A percentile compares a stretch with the other conserved stretches of the same genome.
Evolutionary conservation across 148 eudicot species (phyloP).

Genomic region (Salicornia ramosissima): DNA sequence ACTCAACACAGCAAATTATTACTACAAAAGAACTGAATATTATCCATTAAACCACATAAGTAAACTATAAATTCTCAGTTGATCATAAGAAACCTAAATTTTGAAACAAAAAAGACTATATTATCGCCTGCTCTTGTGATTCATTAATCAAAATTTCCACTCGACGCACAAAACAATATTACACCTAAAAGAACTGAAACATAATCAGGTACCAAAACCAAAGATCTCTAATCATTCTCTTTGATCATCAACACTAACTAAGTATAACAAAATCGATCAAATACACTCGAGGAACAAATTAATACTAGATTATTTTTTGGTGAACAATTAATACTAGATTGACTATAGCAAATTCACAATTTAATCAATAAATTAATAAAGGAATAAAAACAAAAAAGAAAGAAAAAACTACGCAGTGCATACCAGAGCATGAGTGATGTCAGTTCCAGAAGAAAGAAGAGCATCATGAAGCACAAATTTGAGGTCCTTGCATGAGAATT

Average conservation of each 20-base stretch:
- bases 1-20: not conserved
- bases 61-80: not conserved
- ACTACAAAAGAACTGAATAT: not conserved
- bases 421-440: slow-evolving; percentile 57
- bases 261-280: no score
- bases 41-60: no score
- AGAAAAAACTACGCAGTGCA: no score
- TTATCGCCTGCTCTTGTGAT: not conserved
- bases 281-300: not conserved
- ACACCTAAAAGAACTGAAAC: not conserved
- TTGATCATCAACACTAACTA: no score
- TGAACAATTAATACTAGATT: no score
- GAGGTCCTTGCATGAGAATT: slow-evolving; percentile 30
- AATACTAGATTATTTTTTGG: no score
- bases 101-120: not conserved
- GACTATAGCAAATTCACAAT: no score
- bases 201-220: no score
- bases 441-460: slow-evolving; percentile 55
- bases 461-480: slow-evolving; percentile 64
- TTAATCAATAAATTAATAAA: no score
- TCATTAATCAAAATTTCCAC: not conserved
- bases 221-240: no score
- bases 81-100: not conserved
- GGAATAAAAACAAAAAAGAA: no score
- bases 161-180: not conserved